Conservation (phyloP, 352 stramenopile genomes). For the Phytophthora pistaciae region DNA sequence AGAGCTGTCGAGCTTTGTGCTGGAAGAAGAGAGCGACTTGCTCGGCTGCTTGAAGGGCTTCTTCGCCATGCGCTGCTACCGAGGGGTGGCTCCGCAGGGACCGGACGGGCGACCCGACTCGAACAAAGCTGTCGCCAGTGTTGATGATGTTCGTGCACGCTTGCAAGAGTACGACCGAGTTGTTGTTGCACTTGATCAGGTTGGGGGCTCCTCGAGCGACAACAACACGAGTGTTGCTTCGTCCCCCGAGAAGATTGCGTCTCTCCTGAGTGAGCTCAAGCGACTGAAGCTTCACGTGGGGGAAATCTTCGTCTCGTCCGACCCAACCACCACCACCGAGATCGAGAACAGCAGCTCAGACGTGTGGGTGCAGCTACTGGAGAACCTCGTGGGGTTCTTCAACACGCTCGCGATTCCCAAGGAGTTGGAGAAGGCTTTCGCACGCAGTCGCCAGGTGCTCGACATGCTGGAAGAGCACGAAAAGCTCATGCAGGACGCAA, state of each 20-base stretch:
- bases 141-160: conserved; percentile 29
- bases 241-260: conserved; percentile 14
- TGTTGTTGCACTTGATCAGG: conserved; percentile 4
- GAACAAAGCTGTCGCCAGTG: conserved; percentile 15
- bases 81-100: conserved; percentile 14
- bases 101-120: conserved; percentile 4
- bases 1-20: conserved; percentile 27
- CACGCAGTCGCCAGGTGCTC: conserved; percentile 24
- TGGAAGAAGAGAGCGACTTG: conserved; percentile 47
- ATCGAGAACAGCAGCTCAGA: conserved; percentile 4
- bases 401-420: conserved; percentile 22
- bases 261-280: conserved; percentile 12
- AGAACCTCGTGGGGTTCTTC: conserved; percentile 19
- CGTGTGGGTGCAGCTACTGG: conserved; percentile 11
- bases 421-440: conserved; percentile 19
- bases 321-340: background rate
- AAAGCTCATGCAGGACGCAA: conserved; percentile 26
- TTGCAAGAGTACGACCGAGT: conserved; percentile 44
- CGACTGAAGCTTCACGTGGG: conserved; percentile 24
- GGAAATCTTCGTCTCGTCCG: conserved; percentile 16
- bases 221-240: background rate
- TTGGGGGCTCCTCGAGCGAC: too few species aligned
- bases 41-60: conserved; percentile 44
- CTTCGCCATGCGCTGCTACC: conserved; percentile 45
- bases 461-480: conserved; percentile 29